phyloP scores from a whole-genome alignment of 176 grass and related monocot species.

The Zizania latifolia region DNA sequence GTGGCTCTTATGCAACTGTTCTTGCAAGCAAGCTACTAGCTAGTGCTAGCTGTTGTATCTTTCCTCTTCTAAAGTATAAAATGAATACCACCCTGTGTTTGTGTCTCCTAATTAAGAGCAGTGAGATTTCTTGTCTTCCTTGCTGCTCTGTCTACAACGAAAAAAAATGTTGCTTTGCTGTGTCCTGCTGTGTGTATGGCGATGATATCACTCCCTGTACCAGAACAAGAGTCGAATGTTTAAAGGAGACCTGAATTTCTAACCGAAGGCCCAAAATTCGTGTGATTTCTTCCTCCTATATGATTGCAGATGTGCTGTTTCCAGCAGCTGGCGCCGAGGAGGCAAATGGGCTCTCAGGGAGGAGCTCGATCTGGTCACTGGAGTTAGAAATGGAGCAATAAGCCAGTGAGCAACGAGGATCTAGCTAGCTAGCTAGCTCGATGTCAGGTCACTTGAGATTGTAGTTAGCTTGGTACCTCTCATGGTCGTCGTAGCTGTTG shows the following conservation, averaged over 20 bases:
- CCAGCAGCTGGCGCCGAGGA: conserved; percentile 19
- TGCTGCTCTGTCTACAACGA: conserved; percentile 13
- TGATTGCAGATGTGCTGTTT: conserved; percentile 29
- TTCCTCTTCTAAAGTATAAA: conserved; percentile 18
- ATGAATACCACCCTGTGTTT: background rate
- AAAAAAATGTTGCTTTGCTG: conserved; percentile 13
- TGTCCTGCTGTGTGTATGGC: conserved; percentile 29
- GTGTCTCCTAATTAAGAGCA: conserved; percentile 9
- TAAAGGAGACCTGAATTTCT: background rate
- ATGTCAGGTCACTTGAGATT: too few species aligned
- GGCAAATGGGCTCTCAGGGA: conserved; percentile 63
- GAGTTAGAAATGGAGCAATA: background rate
- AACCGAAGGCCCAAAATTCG: background rate
- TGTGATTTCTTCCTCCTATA: conserved; percentile 3
- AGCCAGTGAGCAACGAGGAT: background rate
- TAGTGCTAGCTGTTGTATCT: background rate
- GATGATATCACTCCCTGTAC: background rate
- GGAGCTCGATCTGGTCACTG: conserved; percentile 59
- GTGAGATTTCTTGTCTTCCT: background rate
- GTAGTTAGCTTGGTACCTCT: conserved; percentile 30
- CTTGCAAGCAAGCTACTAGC: background rate
- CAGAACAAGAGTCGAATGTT: conserved; percentile 1
- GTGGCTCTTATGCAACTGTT: background rate
- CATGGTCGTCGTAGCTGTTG: conserved; percentile 33
- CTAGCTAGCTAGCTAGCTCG: too few species aligned